Base-by-base conservation (phyloP, 2,329 filamentous ascomycete species). In the Paraconiothyrium brasiliense region DNA sequence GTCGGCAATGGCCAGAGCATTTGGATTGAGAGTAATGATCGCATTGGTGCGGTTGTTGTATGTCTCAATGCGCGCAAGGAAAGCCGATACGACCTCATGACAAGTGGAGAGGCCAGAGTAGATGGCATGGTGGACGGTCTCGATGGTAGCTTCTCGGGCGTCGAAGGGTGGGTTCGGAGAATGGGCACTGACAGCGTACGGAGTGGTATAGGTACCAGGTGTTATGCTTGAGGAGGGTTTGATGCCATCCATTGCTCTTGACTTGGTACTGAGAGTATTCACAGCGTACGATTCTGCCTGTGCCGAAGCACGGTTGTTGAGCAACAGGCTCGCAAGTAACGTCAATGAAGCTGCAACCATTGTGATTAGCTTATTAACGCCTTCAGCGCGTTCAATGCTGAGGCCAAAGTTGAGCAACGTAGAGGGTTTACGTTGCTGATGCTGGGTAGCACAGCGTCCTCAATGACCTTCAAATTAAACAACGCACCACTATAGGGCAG, bases 11-110 rank as follows among this genome's bases (percentile, higher is more conserved):
- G 60, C 51, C 8, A 87, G 67, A 6, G 83, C 84, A 50, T 81
- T 69, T 0, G 83, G 80, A 59, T 87, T 86, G 10, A 89, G 74
- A 1, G 81, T 78, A 52, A 87, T 80, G 56, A 90, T 80, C 4
- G 87, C 85, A 63, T 89, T 89, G 60, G 87, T 84, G 14, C 75
- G 74, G 2, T 83, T 81, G 69, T 90, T 88, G 71, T 86, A 81
- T 2, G 79, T 77, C 63, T 87, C 83, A 58, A 90, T 87, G 16
- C 87, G 82, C 1, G 84, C 78, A 22, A 90, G 73, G 69, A 87
- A 89, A 2, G 83, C 78, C 7, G 81, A 84, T 4, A 88, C 81
- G 0, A 89, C 78, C 22, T 81, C 80, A 14, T 83, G 82, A 71
- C 87, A 89, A 49, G 84, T 85, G 34, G 84, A 82, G 5, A 82